Evolutionary conservation across 495 filamentous ascomycete genomes (phyloP).

Genomic region (Penicillium canariense): DNA sequence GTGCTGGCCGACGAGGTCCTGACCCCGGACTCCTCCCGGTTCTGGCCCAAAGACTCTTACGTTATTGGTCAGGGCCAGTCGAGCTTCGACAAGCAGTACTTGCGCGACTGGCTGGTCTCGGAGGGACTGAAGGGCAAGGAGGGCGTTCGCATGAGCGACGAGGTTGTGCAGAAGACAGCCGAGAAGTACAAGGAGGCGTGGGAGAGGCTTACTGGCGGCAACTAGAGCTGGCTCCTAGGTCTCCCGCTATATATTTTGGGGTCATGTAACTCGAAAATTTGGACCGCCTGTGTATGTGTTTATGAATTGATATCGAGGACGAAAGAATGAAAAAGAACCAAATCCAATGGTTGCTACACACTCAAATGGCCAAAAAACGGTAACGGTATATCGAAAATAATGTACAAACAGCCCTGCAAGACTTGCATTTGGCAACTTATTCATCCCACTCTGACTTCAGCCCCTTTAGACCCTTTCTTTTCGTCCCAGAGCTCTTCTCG

Average conservation of each 20-base stretch:
- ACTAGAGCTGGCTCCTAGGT: constrained; percentile 11
- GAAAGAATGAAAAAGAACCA: constrained; percentile 1
- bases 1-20: constrained; percentile 90
- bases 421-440: constrained; percentile 12
- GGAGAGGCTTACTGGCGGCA: constrained; percentile 63
- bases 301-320: constrained; percentile 6
- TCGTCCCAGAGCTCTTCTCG: constrained; percentile 12
- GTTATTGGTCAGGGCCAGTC: constrained; percentile 69
- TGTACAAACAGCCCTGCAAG: constrained; percentile 2
- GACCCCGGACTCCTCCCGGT: constrained; percentile 81
- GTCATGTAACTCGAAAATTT: neutral
- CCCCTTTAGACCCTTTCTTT: constrained; percentile 39
- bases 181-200: constrained; percentile 68
- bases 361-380: neutral
- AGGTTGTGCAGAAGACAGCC: constrained; percentile 60
- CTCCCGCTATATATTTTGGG: constrained; percentile 3
- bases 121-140: constrained; percentile 69
- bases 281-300: neutral
- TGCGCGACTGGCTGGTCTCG: constrained; percentile 80
- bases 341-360: constrained; percentile 8
- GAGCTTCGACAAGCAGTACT: constrained; percentile 88
- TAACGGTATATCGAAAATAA: constrained; percentile 1
- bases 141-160: constrained; percentile 64
- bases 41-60: constrained; percentile 80
- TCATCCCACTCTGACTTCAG: constrained; percentile 40